phyloP scores from a whole-genome alignment of 2,329 filamentous ascomycete species.

The Trichoderma hamatum region DNA sequence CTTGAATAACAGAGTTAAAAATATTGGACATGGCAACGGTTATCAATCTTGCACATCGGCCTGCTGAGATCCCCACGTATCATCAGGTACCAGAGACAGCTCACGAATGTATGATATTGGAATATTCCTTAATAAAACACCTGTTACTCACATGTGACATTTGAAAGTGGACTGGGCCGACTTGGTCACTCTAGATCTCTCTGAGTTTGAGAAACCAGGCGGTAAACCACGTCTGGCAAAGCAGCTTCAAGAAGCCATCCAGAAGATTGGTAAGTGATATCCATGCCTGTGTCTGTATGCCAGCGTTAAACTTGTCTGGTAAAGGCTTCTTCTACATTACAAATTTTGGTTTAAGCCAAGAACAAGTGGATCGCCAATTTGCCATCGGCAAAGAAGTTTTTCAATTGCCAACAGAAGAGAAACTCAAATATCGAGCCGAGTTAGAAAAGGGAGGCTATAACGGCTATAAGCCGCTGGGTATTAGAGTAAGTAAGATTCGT shows the following conservation, averaged over 20 bases:
- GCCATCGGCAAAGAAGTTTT: slow-evolving; percentile 63
- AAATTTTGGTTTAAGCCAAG: slow-evolving; percentile 64
- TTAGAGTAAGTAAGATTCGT: slow-evolving; percentile 33
- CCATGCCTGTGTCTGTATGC: too few species aligned
- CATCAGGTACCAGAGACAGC: slow-evolving; percentile 32
- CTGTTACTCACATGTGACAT: not conserved
- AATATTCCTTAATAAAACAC: not conserved
- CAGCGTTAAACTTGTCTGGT: not conserved
- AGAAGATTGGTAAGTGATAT: slow-evolving; percentile 39
- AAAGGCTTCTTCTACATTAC: slow-evolving; percentile 63
- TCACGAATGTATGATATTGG: slow-evolving; percentile 36
- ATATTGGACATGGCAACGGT: not conserved
- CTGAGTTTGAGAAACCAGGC: slow-evolving; percentile 55
- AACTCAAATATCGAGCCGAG: slow-evolving; percentile 57
- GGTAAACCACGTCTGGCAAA: slow-evolving; percentile 57
- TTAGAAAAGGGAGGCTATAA: slow-evolving; percentile 59
- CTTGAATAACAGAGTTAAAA: not conserved
- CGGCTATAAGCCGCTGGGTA: slow-evolving; percentile 55
- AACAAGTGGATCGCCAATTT: slow-evolving; percentile 63
- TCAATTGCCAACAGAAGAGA: slow-evolving; percentile 58
- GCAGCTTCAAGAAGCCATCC: slow-evolving; percentile 58
- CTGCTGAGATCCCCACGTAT: slow-evolving; percentile 6
- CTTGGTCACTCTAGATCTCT: slow-evolving; percentile 59
- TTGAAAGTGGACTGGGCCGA: slow-evolving; percentile 54
- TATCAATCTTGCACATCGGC: not conserved